These are phyloP conservation scores for Fusarium albidum DNA, from an alignment of 2,329 filamentous ascomycete species.

Conservation along the genomic window DNA sequence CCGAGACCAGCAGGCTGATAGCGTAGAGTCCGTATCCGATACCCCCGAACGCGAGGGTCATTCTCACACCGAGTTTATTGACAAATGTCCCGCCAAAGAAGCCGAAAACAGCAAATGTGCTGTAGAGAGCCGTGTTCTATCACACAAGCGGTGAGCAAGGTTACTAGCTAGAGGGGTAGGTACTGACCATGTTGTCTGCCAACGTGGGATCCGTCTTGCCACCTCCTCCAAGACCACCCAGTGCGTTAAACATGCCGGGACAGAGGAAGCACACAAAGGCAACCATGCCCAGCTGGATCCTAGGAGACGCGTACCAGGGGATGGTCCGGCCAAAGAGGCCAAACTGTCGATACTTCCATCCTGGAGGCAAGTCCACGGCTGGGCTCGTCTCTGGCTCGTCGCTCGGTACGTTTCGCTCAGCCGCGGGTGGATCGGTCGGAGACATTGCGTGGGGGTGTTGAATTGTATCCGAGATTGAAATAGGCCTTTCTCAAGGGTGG, in stretches of 20 bases:
- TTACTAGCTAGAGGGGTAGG: background rate
- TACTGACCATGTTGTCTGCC: constrained; percentile 47
- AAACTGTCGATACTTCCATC: constrained; percentile 37
- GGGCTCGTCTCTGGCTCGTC: constrained; percentile 20
- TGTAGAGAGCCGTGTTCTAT: constrained; percentile 72
- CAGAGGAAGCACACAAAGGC: constrained; percentile 65
- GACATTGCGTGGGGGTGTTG: constrained; percentile 15
- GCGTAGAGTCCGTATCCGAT: constrained; percentile 80
- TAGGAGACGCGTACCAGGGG: constrained; percentile 75
- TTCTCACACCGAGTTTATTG: constrained; percentile 75
- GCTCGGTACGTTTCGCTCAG: constrained; percentile 13
- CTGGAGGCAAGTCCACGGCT: constrained; percentile 22
- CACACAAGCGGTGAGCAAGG: background rate
- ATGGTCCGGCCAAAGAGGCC: constrained; percentile 26
- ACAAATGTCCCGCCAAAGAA: constrained; percentile 78
- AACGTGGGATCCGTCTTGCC: constrained; percentile 56
- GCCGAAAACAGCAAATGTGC: constrained; percentile 71
- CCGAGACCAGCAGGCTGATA: constrained; percentile 70
- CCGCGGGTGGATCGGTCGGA: constrained; percentile 4
- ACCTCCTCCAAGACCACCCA: constrained; percentile 70
- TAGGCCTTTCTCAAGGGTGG: no score
- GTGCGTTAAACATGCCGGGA: constrained; percentile 76
- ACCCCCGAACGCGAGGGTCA: constrained; percentile 74
- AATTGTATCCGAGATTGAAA: background rate
- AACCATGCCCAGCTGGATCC: constrained; percentile 75